Conservation (phyloP, 352 stramenopile species). For the Globisporangium polare region DNA sequence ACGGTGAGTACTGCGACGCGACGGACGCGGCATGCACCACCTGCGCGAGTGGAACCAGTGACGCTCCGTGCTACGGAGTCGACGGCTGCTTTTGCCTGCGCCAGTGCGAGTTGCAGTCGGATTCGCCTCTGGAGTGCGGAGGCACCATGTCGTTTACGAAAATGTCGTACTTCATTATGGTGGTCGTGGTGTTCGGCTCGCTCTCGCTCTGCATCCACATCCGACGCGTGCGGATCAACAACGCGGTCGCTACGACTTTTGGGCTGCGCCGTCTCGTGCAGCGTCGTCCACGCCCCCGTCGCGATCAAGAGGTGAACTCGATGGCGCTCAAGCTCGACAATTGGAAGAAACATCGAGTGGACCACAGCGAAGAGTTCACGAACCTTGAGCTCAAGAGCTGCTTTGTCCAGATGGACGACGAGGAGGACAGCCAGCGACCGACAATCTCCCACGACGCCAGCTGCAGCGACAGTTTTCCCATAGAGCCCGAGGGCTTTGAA, state of each 20-base stretch:
- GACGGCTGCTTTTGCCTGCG: constrained; percentile 23
- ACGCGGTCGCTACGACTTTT: neutral
- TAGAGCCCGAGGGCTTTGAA: constrained; percentile 5
- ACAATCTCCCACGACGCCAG: neutral
- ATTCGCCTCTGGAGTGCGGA: constrained; percentile 5
- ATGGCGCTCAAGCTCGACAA: constrained; percentile 30
- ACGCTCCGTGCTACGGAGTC: constrained; percentile 18
- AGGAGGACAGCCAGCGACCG: constrained; percentile 3
- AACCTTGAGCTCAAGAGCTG: constrained; percentile 27
- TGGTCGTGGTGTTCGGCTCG: neutral
- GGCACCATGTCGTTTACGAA: constrained; percentile 6
- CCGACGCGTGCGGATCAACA: neutral
- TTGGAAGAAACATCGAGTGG: constrained; percentile 23
- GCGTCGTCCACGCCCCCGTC: neutral
- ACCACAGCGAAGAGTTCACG: constrained; percentile 14
- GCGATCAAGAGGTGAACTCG: neutral
- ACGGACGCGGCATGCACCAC: constrained; percentile 21
- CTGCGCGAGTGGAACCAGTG: constrained; percentile 14
- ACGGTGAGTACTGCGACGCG: constrained; percentile 23
- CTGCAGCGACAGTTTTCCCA: neutral
- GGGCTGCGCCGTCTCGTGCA: constrained; percentile 1
- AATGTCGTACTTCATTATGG: neutral
- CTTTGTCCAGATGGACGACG: constrained; percentile 19
- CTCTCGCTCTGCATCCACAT: constrained; percentile 12
- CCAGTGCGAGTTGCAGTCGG: constrained; percentile 20